These are phyloP conservation scores for Pleurotus sapidus DNA, from an alignment of 768 basidiomycete genomes.

Conservation along the genomic window DNA sequence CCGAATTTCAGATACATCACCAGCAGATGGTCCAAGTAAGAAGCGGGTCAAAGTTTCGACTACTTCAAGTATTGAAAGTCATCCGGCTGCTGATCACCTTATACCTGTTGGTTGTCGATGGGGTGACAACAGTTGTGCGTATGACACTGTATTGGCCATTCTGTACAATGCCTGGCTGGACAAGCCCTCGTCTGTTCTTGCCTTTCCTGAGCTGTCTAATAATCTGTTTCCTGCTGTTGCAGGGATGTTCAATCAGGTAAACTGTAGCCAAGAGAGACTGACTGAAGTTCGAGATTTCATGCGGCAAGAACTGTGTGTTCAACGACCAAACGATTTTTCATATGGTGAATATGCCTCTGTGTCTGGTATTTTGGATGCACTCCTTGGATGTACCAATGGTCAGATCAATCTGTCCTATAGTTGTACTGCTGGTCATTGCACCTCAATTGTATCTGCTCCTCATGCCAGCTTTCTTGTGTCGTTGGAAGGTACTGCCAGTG, in stretches of 20 bases:
- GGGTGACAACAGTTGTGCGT: constrained; percentile 27
- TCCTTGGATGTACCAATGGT: neutral
- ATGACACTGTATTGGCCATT: constrained; percentile 23
- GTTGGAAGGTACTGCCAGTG: neutral
- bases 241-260: neutral
- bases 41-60: neutral
- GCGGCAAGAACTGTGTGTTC: neutral
- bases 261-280: neutral
- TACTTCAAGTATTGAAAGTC: neutral
- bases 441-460: neutral
- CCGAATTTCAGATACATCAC: neutral
- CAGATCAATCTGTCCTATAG: neutral
- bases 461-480: neutral
- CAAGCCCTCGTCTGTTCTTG: constrained; percentile 2
- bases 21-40: neutral
- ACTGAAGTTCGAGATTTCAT: neutral
- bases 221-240: neutral
- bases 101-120: constrained; percentile 14
- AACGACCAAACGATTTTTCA: neutral
- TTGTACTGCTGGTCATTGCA: neutral
- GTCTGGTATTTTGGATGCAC: neutral
- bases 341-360: neutral
- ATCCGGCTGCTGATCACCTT: neutral
- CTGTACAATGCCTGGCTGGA: constrained; percentile 19
- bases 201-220: neutral